Base-by-base conservation (phyloP, 2,329 filamentous ascomycete species). In the Penicillium sp. region DNA sequence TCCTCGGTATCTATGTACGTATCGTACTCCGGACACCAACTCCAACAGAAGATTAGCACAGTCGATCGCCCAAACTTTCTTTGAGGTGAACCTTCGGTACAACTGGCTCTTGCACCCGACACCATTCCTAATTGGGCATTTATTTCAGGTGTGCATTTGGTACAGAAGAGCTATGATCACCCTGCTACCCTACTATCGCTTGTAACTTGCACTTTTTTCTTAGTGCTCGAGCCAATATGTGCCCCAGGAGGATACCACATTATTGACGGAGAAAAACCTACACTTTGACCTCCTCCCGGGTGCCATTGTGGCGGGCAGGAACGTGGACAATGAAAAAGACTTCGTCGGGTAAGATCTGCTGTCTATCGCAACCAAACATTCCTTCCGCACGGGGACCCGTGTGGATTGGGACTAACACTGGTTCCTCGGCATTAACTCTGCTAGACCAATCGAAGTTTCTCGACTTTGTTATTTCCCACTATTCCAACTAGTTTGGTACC, bases 321-420 rank as follows among this genome's bases (percentile, higher is more conserved):
- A 59, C 56, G 53, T 53, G 54, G 55, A 40, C 43, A 37, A 12
- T 22, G 33, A 27, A 18, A 15, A 14, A 44, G 31, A 49, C n/a
- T 37, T 20, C 44, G 56, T 55, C 37, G 20, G 60, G 61, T 29
- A 62, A 59, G 61, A 63, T 63, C 61, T 56, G 41, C 60, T 47
- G 43, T 50, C 46, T 45, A 54, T 50, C 45, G 25, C 35, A 50
- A 31, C 37, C 23, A 29, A 41, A 41, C 47, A 41, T 14, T 5
- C 31, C n/a, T 53, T 47, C 46, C 26, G 33, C 29, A 45, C 47
- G 40, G 42, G 23, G 27, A 46, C 35, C 22, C 26, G 23, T 18
- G 43, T 50, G 49, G 47, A 40, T 29, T 40, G 31, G 9, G 6
- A n/a, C n/a, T 27, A 25, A 12, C 18, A 6, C 33, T 46, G 31